Conservation (phyloP, 2,329 filamentous ascomycete genomes). For the Sphaerulina musiva region DNA sequence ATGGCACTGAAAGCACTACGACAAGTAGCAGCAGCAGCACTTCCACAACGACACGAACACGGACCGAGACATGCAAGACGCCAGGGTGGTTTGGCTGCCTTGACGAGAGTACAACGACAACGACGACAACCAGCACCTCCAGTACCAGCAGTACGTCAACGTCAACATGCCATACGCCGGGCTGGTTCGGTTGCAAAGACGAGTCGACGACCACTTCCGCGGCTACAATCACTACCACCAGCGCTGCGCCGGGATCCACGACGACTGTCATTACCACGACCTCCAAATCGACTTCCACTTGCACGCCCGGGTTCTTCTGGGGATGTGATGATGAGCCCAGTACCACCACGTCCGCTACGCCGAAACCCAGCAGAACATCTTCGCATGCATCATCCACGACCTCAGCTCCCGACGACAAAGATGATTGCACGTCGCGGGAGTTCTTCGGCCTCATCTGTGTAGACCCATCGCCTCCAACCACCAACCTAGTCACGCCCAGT, state of each 20-base stretch:
- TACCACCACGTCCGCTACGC: conserved; percentile 25
- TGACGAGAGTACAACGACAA: conserved; percentile 49
- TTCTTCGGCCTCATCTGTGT: conserved; percentile 31
- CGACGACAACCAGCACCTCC: conserved; percentile 35
- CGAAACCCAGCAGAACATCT: conserved; percentile 15
- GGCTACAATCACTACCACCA: conserved; percentile 23
- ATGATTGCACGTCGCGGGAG: conserved; percentile 23
- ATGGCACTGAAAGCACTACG: conserved; percentile 68
- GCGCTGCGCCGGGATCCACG: conserved; percentile 22
- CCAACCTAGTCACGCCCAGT: conserved; percentile 12
- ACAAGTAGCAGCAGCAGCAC: conserved; percentile 52
- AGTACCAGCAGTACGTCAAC: conserved; percentile 36
- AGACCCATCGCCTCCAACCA: conserved; percentile 22
- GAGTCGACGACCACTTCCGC: conserved; percentile 38
- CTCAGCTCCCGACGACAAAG: conserved; percentile 2
- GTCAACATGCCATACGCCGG: conserved; percentile 55
- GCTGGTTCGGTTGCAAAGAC: conserved; percentile 63
- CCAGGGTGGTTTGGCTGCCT: conserved; percentile 90
- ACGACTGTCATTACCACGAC: conserved; percentile 37
- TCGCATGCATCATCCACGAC: conserved; percentile 8
- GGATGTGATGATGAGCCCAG: conserved; percentile 60
- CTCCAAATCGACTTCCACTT: conserved; percentile 65
- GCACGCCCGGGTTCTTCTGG: conserved; percentile 82
- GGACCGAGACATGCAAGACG: conserved; percentile 82
- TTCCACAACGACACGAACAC: conserved; percentile 53